These are phyloP conservation scores for Aureococcus anophagefferens DNA, from an alignment of 108 stramenopile species.

Conservation along the genomic window DNA sequence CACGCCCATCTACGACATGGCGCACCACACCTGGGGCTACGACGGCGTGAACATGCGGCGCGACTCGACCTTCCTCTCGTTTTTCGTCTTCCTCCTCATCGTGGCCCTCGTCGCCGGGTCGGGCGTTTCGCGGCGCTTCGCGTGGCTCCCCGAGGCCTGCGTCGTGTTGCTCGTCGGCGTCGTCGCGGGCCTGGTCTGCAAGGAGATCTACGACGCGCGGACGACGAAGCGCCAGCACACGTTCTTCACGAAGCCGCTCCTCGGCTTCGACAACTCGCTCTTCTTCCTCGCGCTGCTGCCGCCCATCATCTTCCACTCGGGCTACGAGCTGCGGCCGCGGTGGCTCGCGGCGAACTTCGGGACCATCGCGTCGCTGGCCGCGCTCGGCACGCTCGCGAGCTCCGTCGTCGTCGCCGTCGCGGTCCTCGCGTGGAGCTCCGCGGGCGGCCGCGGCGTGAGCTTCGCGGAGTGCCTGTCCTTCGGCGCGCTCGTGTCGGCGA, in stretches of 20 bases:
- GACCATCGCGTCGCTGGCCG: constrained; percentile 52
- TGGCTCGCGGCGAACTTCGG: constrained; percentile 56
- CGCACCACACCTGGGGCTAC: constrained; percentile 1
- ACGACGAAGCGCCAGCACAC: constrained; percentile 3
- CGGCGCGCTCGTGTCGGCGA: constrained; percentile 66
- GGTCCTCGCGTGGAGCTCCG: constrained; percentile 34
- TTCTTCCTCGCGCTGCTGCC: constrained; percentile 73
- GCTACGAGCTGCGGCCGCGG: constrained; percentile 52
- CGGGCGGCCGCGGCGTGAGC: constrained; percentile 32
- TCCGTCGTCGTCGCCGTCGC: constrained; percentile 44
- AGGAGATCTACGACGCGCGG: constrained; percentile 1
- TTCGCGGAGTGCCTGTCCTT: constrained; percentile 60
- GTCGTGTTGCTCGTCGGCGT: constrained; percentile 55
- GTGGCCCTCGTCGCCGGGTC: background rate
- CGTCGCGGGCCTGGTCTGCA: constrained; percentile 29
- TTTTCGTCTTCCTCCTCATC: background rate
- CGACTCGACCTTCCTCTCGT: background rate
- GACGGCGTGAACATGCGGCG: no score
- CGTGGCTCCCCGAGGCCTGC: constrained; percentile 60
- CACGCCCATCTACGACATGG: background rate
- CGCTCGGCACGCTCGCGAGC: constrained; percentile 59
- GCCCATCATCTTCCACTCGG: constrained; percentile 76
- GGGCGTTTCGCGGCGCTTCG: background rate
- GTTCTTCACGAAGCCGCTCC: constrained; percentile 22
- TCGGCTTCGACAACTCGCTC: constrained; percentile 50